These are phyloP conservation scores for Rubia tinctorum DNA, from an alignment of 305 asterid species.

Conservation along the genomic window DNA sequence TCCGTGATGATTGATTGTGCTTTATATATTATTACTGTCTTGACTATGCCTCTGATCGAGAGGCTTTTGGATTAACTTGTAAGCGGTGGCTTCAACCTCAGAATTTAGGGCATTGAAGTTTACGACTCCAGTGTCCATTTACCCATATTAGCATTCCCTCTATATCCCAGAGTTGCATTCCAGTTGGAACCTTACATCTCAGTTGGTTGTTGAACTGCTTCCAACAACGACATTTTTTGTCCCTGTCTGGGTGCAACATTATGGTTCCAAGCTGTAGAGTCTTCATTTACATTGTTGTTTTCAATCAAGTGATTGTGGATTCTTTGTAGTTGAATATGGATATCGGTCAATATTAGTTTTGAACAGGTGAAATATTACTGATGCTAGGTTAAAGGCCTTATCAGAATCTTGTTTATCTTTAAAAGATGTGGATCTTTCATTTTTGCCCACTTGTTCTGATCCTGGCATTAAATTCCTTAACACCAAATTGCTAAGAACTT, in stretches of 20 bases:
- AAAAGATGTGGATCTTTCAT: no score
- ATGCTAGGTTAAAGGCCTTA: constrained; percentile 48
- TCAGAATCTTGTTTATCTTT: constrained; percentile 24
- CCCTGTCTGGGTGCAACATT: constrained; percentile 48
- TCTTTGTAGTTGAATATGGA: constrained; percentile 45
- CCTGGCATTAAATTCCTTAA: constrained; percentile 42
- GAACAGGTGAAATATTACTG: constrained; percentile 59
- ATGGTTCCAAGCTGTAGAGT: constrained; percentile 39
- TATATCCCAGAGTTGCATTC: constrained; percentile 32
- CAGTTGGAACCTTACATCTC: constrained; percentile 40
- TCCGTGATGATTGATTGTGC: constrained; percentile 44
- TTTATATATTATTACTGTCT: constrained; percentile 51
- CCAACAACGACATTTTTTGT: constrained; percentile 42
- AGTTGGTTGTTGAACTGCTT: constrained; percentile 50
- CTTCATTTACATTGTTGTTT: constrained; percentile 67
- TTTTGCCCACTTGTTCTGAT: constrained; percentile 35
- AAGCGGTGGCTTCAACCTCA: constrained; percentile 62
- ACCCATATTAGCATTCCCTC: constrained; percentile 29
- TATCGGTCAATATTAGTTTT: constrained; percentile 65
- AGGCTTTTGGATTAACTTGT: constrained; percentile 74
- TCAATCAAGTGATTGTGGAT: constrained; percentile 46
- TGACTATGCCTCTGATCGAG: constrained; percentile 45
- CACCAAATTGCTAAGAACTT: constrained; percentile 43
- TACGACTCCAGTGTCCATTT: constrained; percentile 58
- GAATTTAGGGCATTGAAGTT: constrained; percentile 51